Conservation (phyloP, 768 basidiomycete genomes). For the Austroboletus eburneus region DNA sequence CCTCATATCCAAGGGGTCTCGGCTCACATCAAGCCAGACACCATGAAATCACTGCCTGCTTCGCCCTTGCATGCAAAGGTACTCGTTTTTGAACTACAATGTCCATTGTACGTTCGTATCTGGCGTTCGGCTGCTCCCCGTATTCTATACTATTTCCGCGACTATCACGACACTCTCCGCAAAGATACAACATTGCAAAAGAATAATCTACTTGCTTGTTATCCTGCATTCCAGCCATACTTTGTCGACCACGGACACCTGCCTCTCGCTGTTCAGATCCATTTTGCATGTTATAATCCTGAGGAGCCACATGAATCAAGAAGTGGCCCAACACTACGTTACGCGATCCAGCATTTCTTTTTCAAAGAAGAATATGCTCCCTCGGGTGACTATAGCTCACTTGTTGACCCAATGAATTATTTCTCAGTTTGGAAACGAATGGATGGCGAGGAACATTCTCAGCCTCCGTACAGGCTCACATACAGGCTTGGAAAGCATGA, state of each 20-base stretch:
- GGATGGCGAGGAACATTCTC: background rate
- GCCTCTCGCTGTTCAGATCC: no score
- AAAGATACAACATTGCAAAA: background rate
- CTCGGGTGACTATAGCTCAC: no score
- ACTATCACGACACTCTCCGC: background rate
- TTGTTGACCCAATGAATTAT: background rate
- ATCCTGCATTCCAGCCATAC: constrained; percentile 18
- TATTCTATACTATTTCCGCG: constrained; percentile 26
- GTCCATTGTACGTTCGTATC: constrained; percentile 31
- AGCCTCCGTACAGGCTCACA: background rate
- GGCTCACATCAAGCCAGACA: constrained; percentile 24
- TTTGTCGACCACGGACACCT: no score
- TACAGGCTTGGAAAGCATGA: background rate
- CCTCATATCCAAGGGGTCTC: constrained; percentile 21
- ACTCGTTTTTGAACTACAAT: constrained; percentile 37
- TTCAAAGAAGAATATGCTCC: background rate
- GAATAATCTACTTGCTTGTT: background rate
- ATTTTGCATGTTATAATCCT: no score
- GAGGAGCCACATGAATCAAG: no score
- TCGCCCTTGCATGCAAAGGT: constrained; percentile 17
- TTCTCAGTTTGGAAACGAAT: background rate
- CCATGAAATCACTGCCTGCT: constrained; percentile 32
- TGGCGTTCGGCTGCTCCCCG: constrained; percentile 37
- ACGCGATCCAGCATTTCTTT: background rate
- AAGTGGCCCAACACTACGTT: background rate